Conservation (phyloP, 805 yeast genomes). For the Suhomyces faveliae region DNA sequence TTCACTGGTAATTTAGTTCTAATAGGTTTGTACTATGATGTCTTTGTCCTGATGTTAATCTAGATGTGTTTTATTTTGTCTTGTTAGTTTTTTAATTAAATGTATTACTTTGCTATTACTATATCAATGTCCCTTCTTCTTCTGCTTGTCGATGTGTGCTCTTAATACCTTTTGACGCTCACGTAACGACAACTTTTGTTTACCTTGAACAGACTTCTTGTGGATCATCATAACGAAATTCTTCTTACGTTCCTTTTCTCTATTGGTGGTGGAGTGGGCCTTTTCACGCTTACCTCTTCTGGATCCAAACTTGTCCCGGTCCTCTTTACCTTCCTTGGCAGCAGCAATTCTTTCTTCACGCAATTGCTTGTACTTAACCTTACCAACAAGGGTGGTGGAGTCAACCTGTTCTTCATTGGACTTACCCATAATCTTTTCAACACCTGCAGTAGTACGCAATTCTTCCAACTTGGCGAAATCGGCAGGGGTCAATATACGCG, state of each 20-base stretch:
- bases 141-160: constrained; percentile 87
- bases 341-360: constrained; percentile 89
- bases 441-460: constrained; percentile 78
- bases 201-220: constrained; percentile 91
- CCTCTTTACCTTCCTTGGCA: constrained; percentile 90
- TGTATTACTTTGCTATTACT: constrained; percentile 2
- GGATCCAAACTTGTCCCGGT: constrained; percentile 86
- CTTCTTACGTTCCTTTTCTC: constrained; percentile 97
- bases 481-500: constrained; percentile 89
- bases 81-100: background rate
- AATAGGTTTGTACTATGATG: no score
- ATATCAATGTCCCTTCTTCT: constrained; percentile 68
- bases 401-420: constrained; percentile 84
- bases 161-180: constrained; percentile 84
- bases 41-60: background rate
- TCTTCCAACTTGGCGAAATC: constrained; percentile 96
- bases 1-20: background rate
- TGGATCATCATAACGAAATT: constrained; percentile 98
- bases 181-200: constrained; percentile 82
- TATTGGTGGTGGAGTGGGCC: constrained; percentile 87
- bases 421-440: constrained; percentile 72
- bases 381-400: constrained; percentile 72
- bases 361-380: constrained; percentile 74
- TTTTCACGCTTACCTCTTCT: constrained; percentile 76
- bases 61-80: constrained; percentile 1